Percentiles rank a stretch among this genome's conserved stretches.
phyloP scores from a whole-genome alignment of 192 early-diverging fungal genomes.

The Coemansia sp. region DNA sequence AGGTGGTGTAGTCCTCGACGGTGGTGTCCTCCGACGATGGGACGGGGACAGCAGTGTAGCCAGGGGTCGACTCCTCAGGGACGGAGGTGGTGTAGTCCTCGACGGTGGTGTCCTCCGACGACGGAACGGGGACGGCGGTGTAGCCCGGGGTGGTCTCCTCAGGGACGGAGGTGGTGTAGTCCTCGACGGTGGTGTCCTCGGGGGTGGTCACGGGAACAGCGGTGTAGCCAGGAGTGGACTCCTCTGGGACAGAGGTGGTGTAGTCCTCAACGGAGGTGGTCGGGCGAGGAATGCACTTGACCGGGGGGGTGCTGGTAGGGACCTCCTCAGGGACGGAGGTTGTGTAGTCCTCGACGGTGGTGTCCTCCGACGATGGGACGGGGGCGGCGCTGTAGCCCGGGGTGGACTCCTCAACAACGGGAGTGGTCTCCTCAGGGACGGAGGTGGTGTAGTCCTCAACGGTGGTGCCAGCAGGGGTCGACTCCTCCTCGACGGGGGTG shows the following conservation, averaged over 20 bases:
- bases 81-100: conserved; percentile 14
- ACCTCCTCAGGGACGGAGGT: too few relatives aligned
- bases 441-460: conserved; percentile 13
- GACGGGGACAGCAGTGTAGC: background rate
- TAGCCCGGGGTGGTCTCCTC: too few relatives aligned
- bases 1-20: conserved; percentile 15
- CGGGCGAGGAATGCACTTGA: background rate
- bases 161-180: conserved; percentile 8
- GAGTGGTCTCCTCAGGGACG: conserved; percentile 6
- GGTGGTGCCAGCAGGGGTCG: background rate
- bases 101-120: background rate
- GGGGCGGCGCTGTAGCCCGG: background rate
- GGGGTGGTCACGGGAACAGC: background rate
- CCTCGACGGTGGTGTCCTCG: conserved; percentile 5
- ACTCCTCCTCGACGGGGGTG: conserved; percentile 16
- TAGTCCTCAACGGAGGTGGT: conserved; percentile 14
- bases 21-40: background rate
- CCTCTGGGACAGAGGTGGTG: too few relatives aligned
- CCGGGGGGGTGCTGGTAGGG: background rate
- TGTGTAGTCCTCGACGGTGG: conserved; percentile 6
- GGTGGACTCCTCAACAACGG: conserved; percentile 2
- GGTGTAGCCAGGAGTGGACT: conserved; percentile 4
- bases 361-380: too few relatives aligned
- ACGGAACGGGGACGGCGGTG: background rate
- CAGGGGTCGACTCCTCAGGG: too few relatives aligned